These are phyloP conservation scores for Wickerhamiella lipophila DNA, from an alignment of 805 yeast species.

Conservation along the genomic window DNA sequence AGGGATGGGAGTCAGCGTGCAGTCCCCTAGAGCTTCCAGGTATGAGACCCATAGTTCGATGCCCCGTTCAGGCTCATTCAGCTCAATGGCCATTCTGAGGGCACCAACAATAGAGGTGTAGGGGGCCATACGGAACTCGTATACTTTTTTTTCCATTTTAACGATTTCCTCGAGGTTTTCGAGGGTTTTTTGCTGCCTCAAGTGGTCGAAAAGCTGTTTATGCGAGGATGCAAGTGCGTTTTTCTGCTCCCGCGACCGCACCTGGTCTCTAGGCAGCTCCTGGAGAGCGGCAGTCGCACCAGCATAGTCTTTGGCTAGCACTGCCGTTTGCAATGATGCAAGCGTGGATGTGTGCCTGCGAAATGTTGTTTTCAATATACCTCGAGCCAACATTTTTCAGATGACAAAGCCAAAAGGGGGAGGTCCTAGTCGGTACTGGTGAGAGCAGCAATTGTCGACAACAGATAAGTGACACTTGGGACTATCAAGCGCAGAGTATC, in stretches of 20 bases:
- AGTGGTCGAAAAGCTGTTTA: background rate
- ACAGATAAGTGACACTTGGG: too few species aligned
- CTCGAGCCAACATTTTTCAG: slow-evolving; percentile 12
- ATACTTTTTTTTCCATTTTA: slow-evolving; percentile 1
- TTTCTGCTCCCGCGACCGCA: background rate
- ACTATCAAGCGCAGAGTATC: too few species aligned
- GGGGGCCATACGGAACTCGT: slow-evolving; percentile 12
- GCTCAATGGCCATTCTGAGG: slow-evolving; percentile 20
- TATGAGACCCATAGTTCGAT: slow-evolving; percentile 27
- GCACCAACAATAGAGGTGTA: slow-evolving; percentile 17
- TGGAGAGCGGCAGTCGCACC: background rate
- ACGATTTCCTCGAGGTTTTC: background rate
- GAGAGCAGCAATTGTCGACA: too few species aligned
- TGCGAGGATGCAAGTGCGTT: background rate
- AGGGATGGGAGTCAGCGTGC: slow-evolving; percentile 11
- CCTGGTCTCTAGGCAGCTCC: slow-evolving; percentile 1
- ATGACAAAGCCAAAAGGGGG: slow-evolving; percentile 12
- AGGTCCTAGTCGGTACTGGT: too few species aligned
- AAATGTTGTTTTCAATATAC: background rate
- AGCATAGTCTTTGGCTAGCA: background rate
- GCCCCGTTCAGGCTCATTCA: slow-evolving; percentile 22
- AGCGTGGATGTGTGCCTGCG: background rate
- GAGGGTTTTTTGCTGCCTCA: background rate
- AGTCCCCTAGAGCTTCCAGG: slow-evolving; percentile 22
- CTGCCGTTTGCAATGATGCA: slow-evolving; percentile 6